Percentiles rank a stretch among this genome's conserved stretches.
Evolutionary conservation across 768 basidiomycete species (phyloP).

Genomic region (Pholiota conissans): DNA sequence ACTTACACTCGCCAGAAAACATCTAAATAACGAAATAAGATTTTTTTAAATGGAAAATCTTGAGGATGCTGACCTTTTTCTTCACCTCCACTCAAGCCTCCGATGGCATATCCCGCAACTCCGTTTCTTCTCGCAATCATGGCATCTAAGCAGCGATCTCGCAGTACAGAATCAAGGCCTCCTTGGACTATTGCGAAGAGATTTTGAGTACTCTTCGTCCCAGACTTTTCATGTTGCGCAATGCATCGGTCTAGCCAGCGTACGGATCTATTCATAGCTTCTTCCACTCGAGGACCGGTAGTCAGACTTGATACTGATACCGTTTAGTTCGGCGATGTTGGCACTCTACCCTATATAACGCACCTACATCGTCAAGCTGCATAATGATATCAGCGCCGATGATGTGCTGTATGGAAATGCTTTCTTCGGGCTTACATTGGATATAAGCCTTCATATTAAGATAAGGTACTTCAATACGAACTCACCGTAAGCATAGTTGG

Average conservation of each 20-base stretch:
- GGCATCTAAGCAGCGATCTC: slow-evolving; percentile 75
- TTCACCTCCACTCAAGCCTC: slow-evolving; percentile 89
- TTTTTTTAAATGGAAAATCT: not conserved
- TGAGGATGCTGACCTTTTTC: slow-evolving; percentile 64
- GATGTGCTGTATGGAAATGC: slow-evolving; percentile 85
- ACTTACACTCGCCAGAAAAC: slow-evolving; percentile 83
- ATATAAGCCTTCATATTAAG: slow-evolving; percentile 1
- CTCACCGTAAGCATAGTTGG: slow-evolving; percentile 85
- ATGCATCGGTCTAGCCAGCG: slow-evolving; percentile 93
- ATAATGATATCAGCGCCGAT: slow-evolving; percentile 95
- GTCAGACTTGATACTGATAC: slow-evolving; percentile 74
- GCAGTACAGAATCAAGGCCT: slow-evolving; percentile 69
- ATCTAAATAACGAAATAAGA: slow-evolving; percentile 39
- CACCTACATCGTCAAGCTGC: slow-evolving; percentile 92
- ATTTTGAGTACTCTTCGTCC: slow-evolving; percentile 68
- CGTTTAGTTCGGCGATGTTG: not conserved
- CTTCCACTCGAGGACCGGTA: slow-evolving; percentile 76
- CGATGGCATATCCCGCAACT: slow-evolving; percentile 92
- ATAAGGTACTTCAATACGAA: slow-evolving; percentile 10
- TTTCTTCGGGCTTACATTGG: slow-evolving; percentile 77
- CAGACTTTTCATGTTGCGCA: slow-evolving; percentile 66
- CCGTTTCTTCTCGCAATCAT: slow-evolving; percentile 75
- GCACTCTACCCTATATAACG: slow-evolving; percentile 24
- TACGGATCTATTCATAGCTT: slow-evolving; percentile 87
- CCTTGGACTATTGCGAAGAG: slow-evolving; percentile 93